Base-by-base conservation (phyloP, 2,329 filamentous ascomycete genomes). In the Fusarium gaditjirri region DNA sequence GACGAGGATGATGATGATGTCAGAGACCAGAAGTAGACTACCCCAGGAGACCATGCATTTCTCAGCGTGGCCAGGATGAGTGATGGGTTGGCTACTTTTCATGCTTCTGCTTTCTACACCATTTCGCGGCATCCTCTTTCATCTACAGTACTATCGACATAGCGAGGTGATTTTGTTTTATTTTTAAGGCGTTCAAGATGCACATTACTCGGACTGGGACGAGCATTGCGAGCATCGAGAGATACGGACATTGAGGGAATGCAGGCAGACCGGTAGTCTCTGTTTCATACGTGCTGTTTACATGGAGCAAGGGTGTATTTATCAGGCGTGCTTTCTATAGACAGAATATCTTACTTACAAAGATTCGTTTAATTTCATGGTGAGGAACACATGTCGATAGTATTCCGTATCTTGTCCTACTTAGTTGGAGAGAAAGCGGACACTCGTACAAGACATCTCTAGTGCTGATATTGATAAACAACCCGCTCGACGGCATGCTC, bases 1-100 rank as follows among this genome's bases (percentile, higher is more conserved):
- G 87, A 90, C 27, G 89, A 88, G 11, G 86, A 87, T 14, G 88
- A 88, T 21, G 71, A 73, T 29, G 88, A 89, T 49, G 85, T 87
- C 8, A 77, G 79, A 55, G 75, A 79, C 53, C 59, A 52, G 27
- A 76, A 75, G 54, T 77, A 75, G 58, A 71, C 35, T 41, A 56
- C 25, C 9, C 43, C 31, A 12, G 39, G 44, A 31, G 17, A 19
- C 27, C 33, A 46, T 39, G 36, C 27, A 59, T 59, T 43, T 67
- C 49, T 44, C n/a, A 38, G 23, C 41, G 42, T 42, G 62, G 41
- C 33, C 47, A 42, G 58, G 27, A 38, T 36, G 41, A 36, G 33
- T 33, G 33, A 38, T 33, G 54, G 43, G 12, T 21, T 53, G 36
- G 58, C 50, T 49, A 31, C 23, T 39, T n/a, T 41, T 35, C 55